Percentiles rank a stretch among this genome's conserved stretches.
These are phyloP conservation scores for Pistacia atlantica DNA, from an alignment of 345 rosid genomes.

Conservation along the genomic window DNA sequence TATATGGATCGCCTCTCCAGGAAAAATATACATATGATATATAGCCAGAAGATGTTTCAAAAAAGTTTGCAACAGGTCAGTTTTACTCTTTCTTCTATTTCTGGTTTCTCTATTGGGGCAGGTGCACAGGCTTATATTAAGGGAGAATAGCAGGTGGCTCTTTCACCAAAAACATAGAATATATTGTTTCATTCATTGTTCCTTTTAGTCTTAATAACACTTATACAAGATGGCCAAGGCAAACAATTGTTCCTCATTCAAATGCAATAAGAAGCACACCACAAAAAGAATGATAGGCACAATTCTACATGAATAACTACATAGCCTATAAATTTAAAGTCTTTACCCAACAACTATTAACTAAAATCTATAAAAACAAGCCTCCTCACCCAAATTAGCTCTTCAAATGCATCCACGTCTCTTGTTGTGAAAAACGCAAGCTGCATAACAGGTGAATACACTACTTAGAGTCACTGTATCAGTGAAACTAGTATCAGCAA, in stretches of 20 bases:
- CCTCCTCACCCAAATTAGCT: constrained; percentile 84
- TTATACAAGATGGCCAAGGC: neutral
- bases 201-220: neutral
- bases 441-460: constrained; percentile 39
- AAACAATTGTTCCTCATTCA: neutral
- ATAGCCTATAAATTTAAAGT: neutral
- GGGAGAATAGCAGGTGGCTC: neutral
- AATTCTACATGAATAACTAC: neutral
- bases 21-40: too few relatives aligned
- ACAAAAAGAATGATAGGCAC: neutral
- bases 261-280: neutral
- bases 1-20: too few relatives aligned
- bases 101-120: neutral
- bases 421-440: constrained; percentile 80
- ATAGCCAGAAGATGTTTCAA: too few relatives aligned
- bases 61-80: neutral
- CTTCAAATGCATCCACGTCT: constrained; percentile 67
- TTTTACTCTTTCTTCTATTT: neutral
- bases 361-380: constrained; percentile 10
- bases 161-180: neutral
- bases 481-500: constrained; percentile 5
- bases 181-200: neutral
- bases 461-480: constrained; percentile 12
- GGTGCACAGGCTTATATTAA: neutral
- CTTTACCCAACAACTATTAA: neutral